A percentile compares a stretch with the other conserved stretches of the same genome.
Conservation (phyloP, 345 rosid genomes). For the Linum usitatissimum region DNA sequence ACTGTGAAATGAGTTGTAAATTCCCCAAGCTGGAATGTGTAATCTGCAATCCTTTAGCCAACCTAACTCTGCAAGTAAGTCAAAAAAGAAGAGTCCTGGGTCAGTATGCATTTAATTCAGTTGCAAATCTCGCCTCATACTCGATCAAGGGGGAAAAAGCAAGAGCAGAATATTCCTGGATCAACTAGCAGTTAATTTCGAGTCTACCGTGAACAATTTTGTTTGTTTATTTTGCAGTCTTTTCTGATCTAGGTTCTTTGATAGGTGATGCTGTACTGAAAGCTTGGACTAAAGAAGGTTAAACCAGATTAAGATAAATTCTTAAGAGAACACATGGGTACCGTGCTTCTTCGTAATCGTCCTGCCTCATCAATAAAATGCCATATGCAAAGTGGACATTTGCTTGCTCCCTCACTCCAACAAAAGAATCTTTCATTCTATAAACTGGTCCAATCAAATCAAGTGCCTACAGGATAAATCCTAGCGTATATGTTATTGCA, state of each 20-base stretch:
- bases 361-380: slow-evolving; percentile 88
- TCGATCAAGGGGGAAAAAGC: neutral
- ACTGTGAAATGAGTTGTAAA: slow-evolving; percentile 94
- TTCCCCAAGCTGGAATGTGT: slow-evolving; percentile 85
- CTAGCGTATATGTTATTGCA: neutral
- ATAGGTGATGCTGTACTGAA: no score
- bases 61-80: slow-evolving; percentile 52
- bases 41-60: slow-evolving; percentile 92
- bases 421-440: slow-evolving; percentile 64
- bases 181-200: neutral
- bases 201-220: neutral
- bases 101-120: neutral
- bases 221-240: no score
- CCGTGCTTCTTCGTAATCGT: slow-evolving; percentile 88
- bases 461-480: slow-evolving; percentile 50
- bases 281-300: neutral
- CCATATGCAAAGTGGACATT: slow-evolving; percentile 89
- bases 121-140: neutral
- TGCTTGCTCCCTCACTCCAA: slow-evolving; percentile 88
- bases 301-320: neutral
- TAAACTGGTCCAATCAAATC: slow-evolving; percentile 83
- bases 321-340: slow-evolving; percentile 12
- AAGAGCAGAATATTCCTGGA: neutral
- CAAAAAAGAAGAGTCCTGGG: neutral
- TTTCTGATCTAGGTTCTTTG: no score